Percentiles rank a stretch among this genome's conserved stretches.
phyloP scores from a whole-genome alignment of 257 asterid genomes.

The Sherardia arvensis region DNA sequence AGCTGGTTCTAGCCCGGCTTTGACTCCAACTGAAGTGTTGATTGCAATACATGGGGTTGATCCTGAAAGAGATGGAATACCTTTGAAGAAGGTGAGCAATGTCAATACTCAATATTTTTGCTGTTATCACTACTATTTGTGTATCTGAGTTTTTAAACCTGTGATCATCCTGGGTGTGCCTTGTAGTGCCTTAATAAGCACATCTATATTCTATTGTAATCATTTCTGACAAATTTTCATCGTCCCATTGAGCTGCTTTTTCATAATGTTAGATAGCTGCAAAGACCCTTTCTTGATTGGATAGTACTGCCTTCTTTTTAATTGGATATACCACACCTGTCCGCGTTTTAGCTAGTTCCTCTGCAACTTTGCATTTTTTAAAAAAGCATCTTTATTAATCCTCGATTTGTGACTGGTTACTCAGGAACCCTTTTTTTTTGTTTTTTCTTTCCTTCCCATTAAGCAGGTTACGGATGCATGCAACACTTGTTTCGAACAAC shows the following conservation, averaged over 20 bases:
- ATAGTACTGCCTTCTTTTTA: neutral
- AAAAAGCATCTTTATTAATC: neutral
- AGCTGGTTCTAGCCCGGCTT: constrained; percentile 47
- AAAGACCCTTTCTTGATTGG: neutral
- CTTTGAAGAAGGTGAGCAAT: constrained; percentile 66
- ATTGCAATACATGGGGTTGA: constrained; percentile 91
- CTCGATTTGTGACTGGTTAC: constrained; percentile 8
- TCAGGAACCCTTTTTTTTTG: constrained; percentile 14
- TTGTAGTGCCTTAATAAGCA: neutral
- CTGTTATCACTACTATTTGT: too few relatives aligned
- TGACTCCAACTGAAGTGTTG: constrained; percentile 92
- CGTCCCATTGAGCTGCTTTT: neutral
- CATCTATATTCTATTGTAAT: too few relatives aligned
- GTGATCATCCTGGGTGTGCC: neutral
- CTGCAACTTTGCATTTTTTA: neutral
- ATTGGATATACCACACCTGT: neutral
- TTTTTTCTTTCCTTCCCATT: too few relatives aligned
- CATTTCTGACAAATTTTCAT: neutral
- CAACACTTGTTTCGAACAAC: constrained; percentile 94
- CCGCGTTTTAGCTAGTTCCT: neutral
- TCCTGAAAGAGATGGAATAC: constrained; percentile 87
- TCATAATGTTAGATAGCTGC: neutral
- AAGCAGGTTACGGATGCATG: constrained; percentile 97
- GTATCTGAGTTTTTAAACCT: neutral
- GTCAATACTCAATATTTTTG: neutral